phyloP scores from a whole-genome alignment of 352 stramenopile genomes.

The Phytophthora quininea region DNA sequence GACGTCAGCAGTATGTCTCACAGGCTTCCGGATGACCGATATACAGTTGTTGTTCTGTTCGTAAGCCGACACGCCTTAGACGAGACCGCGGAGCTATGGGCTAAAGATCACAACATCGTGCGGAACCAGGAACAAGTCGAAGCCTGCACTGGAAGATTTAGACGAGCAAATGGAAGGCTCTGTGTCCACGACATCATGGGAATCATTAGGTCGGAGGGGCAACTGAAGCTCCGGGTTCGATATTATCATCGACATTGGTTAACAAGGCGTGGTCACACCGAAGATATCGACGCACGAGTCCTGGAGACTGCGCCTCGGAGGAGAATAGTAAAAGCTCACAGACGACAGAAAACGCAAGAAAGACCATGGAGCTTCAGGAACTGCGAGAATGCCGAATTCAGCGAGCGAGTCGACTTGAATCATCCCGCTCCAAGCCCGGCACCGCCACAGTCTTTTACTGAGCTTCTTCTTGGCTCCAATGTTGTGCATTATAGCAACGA shows the following conservation, averaged over 20 bases:
- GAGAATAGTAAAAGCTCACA: background rate
- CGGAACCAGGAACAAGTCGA: background rate
- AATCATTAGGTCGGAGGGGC: constrained; percentile 3
- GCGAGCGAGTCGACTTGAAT: background rate
- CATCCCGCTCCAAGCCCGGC: background rate
- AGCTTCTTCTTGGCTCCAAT: too few relatives aligned
- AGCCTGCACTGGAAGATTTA: constrained; percentile 2
- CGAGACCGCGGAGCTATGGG: constrained; percentile 5
- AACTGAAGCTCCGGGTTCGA: background rate
- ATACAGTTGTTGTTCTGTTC: constrained; percentile 11
- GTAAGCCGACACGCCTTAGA: constrained; percentile 3
- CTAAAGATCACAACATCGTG: constrained; percentile 6
- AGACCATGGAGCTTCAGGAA: background rate
- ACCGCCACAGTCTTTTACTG: too few relatives aligned
- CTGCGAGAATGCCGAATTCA: background rate
- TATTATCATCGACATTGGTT: constrained; percentile 10
- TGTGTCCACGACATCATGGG: constrained; percentile 7
- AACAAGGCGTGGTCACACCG: background rate
- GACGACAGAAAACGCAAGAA: constrained; percentile 4
- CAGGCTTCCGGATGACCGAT: constrained; percentile 1
- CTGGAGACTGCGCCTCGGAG: background rate
- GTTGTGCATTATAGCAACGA: too few relatives aligned
- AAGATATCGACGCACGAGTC: background rate
- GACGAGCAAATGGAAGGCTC: background rate
- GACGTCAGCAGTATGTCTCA: constrained; percentile 1